Base-by-base conservation (phyloP, 768 basidiomycete genomes). In the Astraeus odoratus region DNA sequence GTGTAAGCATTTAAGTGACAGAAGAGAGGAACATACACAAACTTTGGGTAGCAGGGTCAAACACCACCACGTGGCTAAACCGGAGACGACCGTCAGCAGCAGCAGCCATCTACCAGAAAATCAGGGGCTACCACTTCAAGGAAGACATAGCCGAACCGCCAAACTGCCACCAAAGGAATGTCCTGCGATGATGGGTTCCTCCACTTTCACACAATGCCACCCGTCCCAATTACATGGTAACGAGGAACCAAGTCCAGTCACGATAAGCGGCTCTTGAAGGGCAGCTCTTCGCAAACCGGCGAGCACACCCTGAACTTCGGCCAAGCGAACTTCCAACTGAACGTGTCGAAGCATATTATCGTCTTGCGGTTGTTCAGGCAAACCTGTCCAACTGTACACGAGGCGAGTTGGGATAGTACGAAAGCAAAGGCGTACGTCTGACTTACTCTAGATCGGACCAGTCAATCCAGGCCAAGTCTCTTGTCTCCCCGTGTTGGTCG, bases 291-390 rank as follows among this genome's bases (percentile, higher is more conserved):
- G 49, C 1, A 55, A 20, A 4, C 59, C 56, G 3, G 65, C 16
- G 5, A 65, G 44, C 0, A 65, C 59, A 3, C 52, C 50, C 4
- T 68, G 61, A 9, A 74, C 57, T 47, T 76, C 72, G 7, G 67
- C 53, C 3, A 64, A 49, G 13, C 74, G 63, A 42, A 73, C 60
- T 16, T 56, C 45, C 30, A 70, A 54, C 26, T 68, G 62, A 29
- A 60, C 59, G 25, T 50, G 56, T 15, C 59, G 48, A n/a, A 56
- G 52, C 5, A 41, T 59, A 53, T 49, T 51, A 57, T 68, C 62
- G 47, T 57, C 70, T 42, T 41, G 63, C 50, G 49, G 68, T 45
- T 51, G 63, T 50, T 52, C 59, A 48, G 54, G 69, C 37, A 62
- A 36, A 23, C 57, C 55, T 19, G 48, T 50, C 66, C 67, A 59